Conservation (phyloP, 75 land plant genomes). For the Isoetes taiwanensis region DNA sequence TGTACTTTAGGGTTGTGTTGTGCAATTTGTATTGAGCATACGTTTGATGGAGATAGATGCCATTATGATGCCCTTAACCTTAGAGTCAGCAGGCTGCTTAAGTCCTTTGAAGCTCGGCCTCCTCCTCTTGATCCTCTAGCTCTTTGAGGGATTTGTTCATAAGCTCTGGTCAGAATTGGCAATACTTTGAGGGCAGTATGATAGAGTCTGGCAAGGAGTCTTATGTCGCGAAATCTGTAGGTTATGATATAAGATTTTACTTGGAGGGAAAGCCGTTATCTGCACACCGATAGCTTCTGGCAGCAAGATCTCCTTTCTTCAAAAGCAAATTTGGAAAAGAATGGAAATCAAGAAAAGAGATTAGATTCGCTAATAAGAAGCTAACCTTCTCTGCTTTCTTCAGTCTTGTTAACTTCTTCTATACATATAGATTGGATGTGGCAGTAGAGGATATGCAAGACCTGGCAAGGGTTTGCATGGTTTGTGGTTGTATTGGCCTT, state of each 20-base stretch:
- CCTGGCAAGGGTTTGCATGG: slow-evolving; percentile 67
- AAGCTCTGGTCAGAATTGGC: too few relatives aligned
- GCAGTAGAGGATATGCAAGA: slow-evolving; percentile 92
- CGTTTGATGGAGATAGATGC: slow-evolving; percentile 95
- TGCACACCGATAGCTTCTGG: slow-evolving; percentile 69
- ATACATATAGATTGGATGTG: slow-evolving; percentile 77
- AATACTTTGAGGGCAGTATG: too few relatives aligned
- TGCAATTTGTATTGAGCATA: slow-evolving; percentile 82
- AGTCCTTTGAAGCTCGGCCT: slow-evolving; percentile 84
- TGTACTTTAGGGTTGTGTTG: too few relatives aligned
- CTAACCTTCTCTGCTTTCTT: slow-evolving; percentile 63
- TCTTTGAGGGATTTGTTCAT: slow-evolving; percentile 70
- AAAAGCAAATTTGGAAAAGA: slow-evolving; percentile 52
- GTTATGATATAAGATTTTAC: slow-evolving; percentile 57
- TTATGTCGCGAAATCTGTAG: slow-evolving; percentile 29
- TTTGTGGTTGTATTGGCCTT: slow-evolving; percentile 58
- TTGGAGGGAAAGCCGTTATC: slow-evolving; percentile 69
- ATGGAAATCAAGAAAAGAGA: slow-evolving; percentile 63
- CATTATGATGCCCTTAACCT: slow-evolving; percentile 87
- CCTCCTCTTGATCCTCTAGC: slow-evolving; percentile 72
- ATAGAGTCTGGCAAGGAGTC: too few relatives aligned
- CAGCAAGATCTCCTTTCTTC: slow-evolving; percentile 77
- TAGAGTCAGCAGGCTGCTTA: slow-evolving; percentile 54
- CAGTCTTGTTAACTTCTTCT: slow-evolving; percentile 79
- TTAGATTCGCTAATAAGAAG: slow-evolving; percentile 55